These are phyloP conservation scores for Podospora pseudocomata DNA, from an alignment of 495 filamentous ascomycete species.

Conservation along the genomic window DNA sequence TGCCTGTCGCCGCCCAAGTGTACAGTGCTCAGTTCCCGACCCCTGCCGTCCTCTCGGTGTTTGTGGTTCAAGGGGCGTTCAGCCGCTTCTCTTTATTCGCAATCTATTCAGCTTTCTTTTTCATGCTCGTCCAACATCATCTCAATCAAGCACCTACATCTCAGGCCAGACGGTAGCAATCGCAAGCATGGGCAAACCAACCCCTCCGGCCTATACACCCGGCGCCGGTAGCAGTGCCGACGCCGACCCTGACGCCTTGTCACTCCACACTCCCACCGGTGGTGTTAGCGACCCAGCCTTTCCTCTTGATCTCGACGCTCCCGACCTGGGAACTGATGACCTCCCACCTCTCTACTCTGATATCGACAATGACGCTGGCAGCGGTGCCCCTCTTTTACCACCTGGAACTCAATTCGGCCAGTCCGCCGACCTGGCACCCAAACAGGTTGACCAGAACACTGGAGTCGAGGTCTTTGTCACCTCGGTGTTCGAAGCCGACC, in stretches of 20 bases:
- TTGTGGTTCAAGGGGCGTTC: background rate
- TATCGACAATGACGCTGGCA: constrained; percentile 15
- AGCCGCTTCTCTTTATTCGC: background rate
- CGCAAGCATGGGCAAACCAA: constrained; percentile 28
- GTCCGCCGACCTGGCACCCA: background rate
- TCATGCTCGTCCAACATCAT: background rate
- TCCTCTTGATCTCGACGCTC: constrained; percentile 26
- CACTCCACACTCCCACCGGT: constrained; percentile 27
- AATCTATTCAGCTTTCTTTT: background rate
- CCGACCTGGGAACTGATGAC: constrained; percentile 32
- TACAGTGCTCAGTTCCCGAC: background rate
- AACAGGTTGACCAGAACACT: constrained; percentile 21
- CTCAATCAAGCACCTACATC: too few species aligned
- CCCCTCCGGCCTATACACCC: constrained; percentile 4
- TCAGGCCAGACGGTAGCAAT: background rate
- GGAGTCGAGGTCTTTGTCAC: constrained; percentile 39
- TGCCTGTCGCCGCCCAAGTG: constrained; percentile 11
- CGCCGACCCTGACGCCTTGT: constrained; percentile 24
- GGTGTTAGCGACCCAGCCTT: constrained; percentile 14
- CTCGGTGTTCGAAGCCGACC: constrained; percentile 38
- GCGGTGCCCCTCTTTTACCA: constrained; percentile 27
- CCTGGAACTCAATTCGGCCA: background rate
- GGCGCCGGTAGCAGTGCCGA: constrained; percentile 16
- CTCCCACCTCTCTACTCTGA: constrained; percentile 38
- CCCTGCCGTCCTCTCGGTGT: background rate